Evolutionary conservation across 2,329 filamentous ascomycete species (phyloP), one percentile per base, ranked within the genome.

Genomic region (Stagonosporopsis rhizophila): DNA sequence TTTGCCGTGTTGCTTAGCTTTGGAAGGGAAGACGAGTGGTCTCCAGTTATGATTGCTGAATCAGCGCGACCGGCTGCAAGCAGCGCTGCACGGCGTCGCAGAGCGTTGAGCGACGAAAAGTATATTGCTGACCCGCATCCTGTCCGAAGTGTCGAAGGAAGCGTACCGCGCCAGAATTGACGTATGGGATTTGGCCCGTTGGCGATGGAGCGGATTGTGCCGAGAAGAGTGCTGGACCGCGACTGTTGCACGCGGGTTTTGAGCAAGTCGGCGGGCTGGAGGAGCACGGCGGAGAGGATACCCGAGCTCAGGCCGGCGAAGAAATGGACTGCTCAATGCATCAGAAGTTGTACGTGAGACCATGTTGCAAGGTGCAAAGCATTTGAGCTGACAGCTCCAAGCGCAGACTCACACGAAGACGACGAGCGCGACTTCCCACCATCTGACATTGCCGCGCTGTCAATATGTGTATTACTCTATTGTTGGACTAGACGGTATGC

Each of bases 241-340:
- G 91, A 91, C 77, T 98, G 95, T 75, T 99, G 95, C 37, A 98
- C 88, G 42, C 95, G 89, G 27, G 95, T 99, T 78, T 99, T 99
- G 74, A 99, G 87, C 4, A 99, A 88, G 78, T 99, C 95, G 70
- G 95, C 90, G 23, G 95, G 95, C 77, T 99, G 95, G 15, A 99
- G 85, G 52, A 98, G 87, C 57, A 96, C 87, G 52, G 95, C 93
- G 48, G 92, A 95, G 62, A 91, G 85, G 46, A 96, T 84, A 68
- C 95, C 95, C 7, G 93, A 97, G 70, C 87, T 86, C 52, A 98
- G 85, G 61, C 95, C 95, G 61, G 93, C 94, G 65, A 89, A 78
- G 76, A 98, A 96, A 79, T 98, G 95, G 75, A 91, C 74, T 76
- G 52, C 25, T 28, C 20, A 11, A 5, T 14, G 5, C 30, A 39